Percentiles rank a stretch among this genome's conserved stretches.
Conservation (phyloP, 2,329 filamentous ascomycete species). For the Fusarium nygamai region DNA sequence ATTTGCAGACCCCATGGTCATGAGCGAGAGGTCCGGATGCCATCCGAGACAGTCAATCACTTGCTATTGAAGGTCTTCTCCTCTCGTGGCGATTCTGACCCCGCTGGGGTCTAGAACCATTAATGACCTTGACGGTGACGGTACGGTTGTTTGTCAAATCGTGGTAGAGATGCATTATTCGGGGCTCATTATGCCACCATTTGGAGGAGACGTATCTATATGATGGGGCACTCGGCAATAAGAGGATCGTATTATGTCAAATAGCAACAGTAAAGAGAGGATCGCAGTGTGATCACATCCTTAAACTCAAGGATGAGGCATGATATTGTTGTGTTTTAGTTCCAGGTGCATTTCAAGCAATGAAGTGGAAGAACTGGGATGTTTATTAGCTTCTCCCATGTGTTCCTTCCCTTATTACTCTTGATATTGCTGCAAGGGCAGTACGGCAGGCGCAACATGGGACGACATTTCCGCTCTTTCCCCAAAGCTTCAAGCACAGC, state of each 20-base stretch:
- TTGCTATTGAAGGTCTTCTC: neutral
- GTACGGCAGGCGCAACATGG: constrained; percentile 7
- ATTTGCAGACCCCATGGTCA: constrained; percentile 26
- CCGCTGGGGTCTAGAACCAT: constrained; percentile 19
- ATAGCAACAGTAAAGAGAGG: neutral
- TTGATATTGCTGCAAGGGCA: constrained; percentile 4
- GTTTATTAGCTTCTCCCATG: neutral
- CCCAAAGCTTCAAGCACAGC: neutral
- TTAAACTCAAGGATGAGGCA: neutral
- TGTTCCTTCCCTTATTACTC: neutral
- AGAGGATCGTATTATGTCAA: neutral
- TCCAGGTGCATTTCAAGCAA: constrained; percentile 1
- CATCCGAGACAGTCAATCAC: constrained; percentile 26
- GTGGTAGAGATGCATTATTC: constrained; percentile 12
- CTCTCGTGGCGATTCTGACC: constrained; percentile 17
- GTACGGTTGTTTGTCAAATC: constrained; percentile 2
- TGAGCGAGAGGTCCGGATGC: constrained; percentile 27
- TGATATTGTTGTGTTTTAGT: constrained; percentile 5
- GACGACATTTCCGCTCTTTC: constrained; percentile 15
- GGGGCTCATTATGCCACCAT: constrained; percentile 15
- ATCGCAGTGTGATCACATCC: neutral
- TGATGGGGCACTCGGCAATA: neutral
- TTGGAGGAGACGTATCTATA: neutral
- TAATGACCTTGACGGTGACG: neutral
- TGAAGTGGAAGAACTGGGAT: neutral